Evolutionary conservation across 176 grass and related monocot species (phyloP).

Genomic region (Phragmites australis): DNA sequence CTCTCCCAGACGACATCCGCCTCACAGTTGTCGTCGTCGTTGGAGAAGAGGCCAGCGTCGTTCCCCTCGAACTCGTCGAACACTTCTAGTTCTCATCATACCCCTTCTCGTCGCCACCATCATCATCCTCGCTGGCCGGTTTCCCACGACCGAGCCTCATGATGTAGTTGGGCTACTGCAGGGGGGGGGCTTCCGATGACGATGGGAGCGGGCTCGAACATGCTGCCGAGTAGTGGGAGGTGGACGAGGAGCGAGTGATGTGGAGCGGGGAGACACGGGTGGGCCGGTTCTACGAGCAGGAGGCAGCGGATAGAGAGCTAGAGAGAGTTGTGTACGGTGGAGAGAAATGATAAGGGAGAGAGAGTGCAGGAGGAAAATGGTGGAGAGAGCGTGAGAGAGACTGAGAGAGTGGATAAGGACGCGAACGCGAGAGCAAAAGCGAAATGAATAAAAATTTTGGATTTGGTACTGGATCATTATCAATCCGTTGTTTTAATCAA

Average conservation of each 20-base stretch:
- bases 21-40: slow-evolving; percentile 88
- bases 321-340: too few relatives aligned
- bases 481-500: too few relatives aligned
- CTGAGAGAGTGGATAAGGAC: too few relatives aligned
- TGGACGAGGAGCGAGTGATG: slow-evolving; percentile 14
- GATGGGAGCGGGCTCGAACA: slow-evolving; percentile 40
- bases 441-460: too few relatives aligned
- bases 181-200: slow-evolving; percentile 37
- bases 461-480: too few relatives aligned
- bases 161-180: slow-evolving; percentile 73
- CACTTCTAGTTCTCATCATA: slow-evolving; percentile 88
- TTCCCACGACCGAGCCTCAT: slow-evolving; percentile 84
- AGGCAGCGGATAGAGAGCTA: not conserved
- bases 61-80: slow-evolving; percentile 98
- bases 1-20: slow-evolving; percentile 90
- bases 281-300: slow-evolving; percentile 9
- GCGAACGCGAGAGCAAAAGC: too few relatives aligned
- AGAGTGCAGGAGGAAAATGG: too few relatives aligned
- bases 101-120: slow-evolving; percentile 79
- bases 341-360: too few relatives aligned
- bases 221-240: slow-evolving; percentile 47
- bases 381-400: too few relatives aligned
- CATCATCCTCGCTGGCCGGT: slow-evolving; percentile 60
- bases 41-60: slow-evolving; percentile 86
- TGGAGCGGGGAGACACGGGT: slow-evolving; percentile 26